Evolutionary conservation across 202 grass and related monocot species (phyloP).

Genomic region (Setaria italica): DNA sequence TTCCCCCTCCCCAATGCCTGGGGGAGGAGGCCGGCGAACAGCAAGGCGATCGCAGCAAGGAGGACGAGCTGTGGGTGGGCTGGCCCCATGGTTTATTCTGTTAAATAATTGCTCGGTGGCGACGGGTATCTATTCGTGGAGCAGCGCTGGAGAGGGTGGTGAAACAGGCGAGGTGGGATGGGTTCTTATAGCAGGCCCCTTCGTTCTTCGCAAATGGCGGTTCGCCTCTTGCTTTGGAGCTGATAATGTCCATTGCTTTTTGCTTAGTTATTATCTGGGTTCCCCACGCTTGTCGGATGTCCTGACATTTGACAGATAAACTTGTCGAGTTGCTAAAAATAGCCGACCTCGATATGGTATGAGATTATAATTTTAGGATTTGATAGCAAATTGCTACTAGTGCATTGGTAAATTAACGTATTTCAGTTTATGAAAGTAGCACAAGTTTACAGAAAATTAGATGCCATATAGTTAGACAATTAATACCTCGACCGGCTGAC

Average conservation of each 20-base stretch:
- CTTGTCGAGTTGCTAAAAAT: neutral
- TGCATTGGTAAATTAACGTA: too few relatives aligned
- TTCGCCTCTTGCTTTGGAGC: slow-evolving; percentile 21
- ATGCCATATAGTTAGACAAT: too few relatives aligned
- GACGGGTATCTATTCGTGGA: neutral
- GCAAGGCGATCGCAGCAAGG: slow-evolving; percentile 17
- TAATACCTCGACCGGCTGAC: too few relatives aligned
- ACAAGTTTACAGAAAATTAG: too few relatives aligned
- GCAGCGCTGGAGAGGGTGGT: slow-evolving; percentile 2
- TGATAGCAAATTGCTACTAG: too few relatives aligned
- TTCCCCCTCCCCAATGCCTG: neutral
- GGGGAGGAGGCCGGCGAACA: slow-evolving; percentile 28
- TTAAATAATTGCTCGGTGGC: neutral
- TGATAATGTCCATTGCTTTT: slow-evolving; percentile 30
- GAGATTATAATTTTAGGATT: too few relatives aligned
- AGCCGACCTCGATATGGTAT: neutral
- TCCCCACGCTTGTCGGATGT: slow-evolving; percentile 14
- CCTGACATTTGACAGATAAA: neutral
- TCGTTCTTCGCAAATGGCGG: slow-evolving; percentile 31
- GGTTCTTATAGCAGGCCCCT: slow-evolving; percentile 11
- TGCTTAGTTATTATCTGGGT: neutral
- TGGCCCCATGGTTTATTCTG: slow-evolving; percentile 51
- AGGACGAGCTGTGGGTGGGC: slow-evolving; percentile 18
- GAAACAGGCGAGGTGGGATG: neutral
- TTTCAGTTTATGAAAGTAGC: too few relatives aligned